Evolutionary conservation across 2,329 filamentous ascomycete species (phyloP).

Genomic region (Lachnellula occidentalis): DNA sequence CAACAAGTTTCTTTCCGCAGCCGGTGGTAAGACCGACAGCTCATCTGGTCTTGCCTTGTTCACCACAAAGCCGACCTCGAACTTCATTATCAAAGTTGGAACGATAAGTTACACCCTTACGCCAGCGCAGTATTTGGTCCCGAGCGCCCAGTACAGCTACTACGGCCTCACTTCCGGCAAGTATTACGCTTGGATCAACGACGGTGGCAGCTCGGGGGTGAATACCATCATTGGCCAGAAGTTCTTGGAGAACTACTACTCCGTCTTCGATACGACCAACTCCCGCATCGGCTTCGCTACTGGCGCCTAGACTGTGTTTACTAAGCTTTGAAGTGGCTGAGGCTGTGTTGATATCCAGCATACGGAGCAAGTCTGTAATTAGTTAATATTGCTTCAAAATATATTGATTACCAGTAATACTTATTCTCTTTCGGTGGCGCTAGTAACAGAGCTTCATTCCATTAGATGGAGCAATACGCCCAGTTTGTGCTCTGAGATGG

Average conservation of each 20-base stretch:
- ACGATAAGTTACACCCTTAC: conserved; percentile 28
- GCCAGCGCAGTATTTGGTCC: conserved; percentile 26
- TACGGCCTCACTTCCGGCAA: conserved; percentile 24
- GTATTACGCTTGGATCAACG: conserved; percentile 29
- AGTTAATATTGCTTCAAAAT: no score
- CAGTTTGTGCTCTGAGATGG: no score
- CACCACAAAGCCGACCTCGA: conserved; percentile 26
- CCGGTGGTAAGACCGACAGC: conserved; percentile 24
- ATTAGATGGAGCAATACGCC: no score
- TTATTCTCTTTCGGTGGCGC: no score
- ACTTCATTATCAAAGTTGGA: conserved; percentile 28
- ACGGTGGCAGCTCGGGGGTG: conserved; percentile 26
- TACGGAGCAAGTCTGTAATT: no score
- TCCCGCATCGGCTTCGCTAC: conserved; percentile 24
- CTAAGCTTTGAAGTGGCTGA: neutral
- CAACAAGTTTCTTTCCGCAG: conserved; percentile 26
- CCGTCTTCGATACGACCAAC: conserved; percentile 25
- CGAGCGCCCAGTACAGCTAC: conserved; percentile 23
- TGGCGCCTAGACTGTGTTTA: conserved; percentile 9
- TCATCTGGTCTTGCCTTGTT: conserved; percentile 24
- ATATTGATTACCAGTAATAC: no score
- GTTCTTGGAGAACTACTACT: conserved; percentile 31
- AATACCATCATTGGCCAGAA: conserved; percentile 30
- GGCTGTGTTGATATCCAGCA: no score
- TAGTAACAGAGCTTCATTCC: no score